Percentiles rank a stretch among this genome's conserved stretches.
These are phyloP conservation scores for Yamadazyma epiphylla DNA, from an alignment of 1,139 yeast genomes.

Conservation along the genomic window DNA sequence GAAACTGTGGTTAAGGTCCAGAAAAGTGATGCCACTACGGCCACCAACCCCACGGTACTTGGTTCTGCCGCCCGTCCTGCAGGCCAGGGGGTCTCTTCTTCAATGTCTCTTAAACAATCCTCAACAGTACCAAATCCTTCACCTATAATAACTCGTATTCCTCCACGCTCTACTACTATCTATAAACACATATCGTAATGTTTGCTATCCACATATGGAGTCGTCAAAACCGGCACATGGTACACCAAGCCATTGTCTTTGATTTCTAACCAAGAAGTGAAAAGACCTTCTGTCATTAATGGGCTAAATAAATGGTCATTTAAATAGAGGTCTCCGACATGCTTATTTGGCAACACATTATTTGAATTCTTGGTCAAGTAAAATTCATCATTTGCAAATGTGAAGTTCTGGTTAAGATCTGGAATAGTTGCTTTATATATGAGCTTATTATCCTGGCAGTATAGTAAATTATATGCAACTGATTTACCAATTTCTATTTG, in stretches of 20 bases:
- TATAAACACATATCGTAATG: conserved; percentile 7
- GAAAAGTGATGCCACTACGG: too few relatives aligned
- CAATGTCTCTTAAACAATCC: too few relatives aligned
- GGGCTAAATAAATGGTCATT: conserved; percentile 17
- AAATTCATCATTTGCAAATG: conserved; percentile 7
- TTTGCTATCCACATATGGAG: conserved; percentile 26
- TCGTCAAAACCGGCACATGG: conserved; percentile 29
- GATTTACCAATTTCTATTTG: conserved; percentile 24
- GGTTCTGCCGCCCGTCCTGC: too few relatives aligned
- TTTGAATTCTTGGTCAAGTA: conserved; percentile 8
- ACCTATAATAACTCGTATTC: neutral
- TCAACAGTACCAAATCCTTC: too few relatives aligned
- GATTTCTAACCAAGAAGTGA: conserved; percentile 28
- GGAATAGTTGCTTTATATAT: conserved; percentile 20
- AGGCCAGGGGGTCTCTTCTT: too few relatives aligned
- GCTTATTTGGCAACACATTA: conserved; percentile 11
- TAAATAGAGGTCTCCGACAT: conserved; percentile 8
- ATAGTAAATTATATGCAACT: conserved; percentile 15
- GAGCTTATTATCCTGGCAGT: conserved; percentile 29
- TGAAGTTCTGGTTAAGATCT: conserved; percentile 11
- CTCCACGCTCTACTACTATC: neutral
- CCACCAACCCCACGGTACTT: too few relatives aligned
- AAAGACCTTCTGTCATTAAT: conserved; percentile 21
- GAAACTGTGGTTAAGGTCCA: too few relatives aligned
- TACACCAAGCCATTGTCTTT: conserved; percentile 15